phyloP scores from a whole-genome alignment of 192 early-diverging fungal genomes.

The Coemansia sp. region DNA sequence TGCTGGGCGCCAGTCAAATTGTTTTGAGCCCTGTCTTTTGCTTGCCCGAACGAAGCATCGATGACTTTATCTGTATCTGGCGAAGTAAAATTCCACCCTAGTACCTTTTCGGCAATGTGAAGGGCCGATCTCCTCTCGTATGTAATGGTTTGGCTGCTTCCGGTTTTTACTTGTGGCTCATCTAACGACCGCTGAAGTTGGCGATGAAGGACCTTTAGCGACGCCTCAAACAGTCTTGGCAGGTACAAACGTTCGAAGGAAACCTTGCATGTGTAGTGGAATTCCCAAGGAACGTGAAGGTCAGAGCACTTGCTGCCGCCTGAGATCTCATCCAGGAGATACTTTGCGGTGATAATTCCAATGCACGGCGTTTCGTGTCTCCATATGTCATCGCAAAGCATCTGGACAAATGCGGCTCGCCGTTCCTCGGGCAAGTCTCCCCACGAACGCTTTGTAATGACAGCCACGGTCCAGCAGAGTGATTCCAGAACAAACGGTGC shows the following conservation, averaged over 20 bases:
- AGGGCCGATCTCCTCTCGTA: slow-evolving; percentile 50
- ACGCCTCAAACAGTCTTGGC: slow-evolving; percentile 40
- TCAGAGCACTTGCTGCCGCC: slow-evolving; percentile 53
- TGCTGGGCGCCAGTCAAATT: background rate
- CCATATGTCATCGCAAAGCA: slow-evolving; percentile 41
- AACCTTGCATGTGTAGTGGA: slow-evolving; percentile 49
- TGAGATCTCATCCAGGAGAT: slow-evolving; percentile 48
- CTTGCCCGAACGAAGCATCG: slow-evolving; percentile 33
- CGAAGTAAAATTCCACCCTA: slow-evolving; percentile 44
- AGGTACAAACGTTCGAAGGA: slow-evolving; percentile 45
- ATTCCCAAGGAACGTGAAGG: slow-evolving; percentile 51
- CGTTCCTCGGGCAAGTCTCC: slow-evolving; percentile 34
- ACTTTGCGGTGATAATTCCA: slow-evolving; percentile 34
- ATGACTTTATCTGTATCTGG: slow-evolving; percentile 25
- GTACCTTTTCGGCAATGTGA: slow-evolving; percentile 40
- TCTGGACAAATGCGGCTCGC: slow-evolving; percentile 21
- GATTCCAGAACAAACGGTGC: slow-evolving; percentile 49
- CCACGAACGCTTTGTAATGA: slow-evolving; percentile 53
- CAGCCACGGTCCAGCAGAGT: slow-evolving; percentile 50
- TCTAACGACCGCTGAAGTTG: slow-evolving; percentile 42
- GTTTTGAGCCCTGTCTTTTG: background rate
- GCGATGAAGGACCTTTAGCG: slow-evolving; percentile 43
- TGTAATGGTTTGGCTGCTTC: slow-evolving; percentile 29
- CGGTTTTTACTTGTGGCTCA: slow-evolving; percentile 4
- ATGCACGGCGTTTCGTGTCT: slow-evolving; percentile 36